These are phyloP conservation scores for Polytrichum commune DNA, from an alignment of 225 moss, liverwort and hornwort genomes.

Conservation along the genomic window DNA sequence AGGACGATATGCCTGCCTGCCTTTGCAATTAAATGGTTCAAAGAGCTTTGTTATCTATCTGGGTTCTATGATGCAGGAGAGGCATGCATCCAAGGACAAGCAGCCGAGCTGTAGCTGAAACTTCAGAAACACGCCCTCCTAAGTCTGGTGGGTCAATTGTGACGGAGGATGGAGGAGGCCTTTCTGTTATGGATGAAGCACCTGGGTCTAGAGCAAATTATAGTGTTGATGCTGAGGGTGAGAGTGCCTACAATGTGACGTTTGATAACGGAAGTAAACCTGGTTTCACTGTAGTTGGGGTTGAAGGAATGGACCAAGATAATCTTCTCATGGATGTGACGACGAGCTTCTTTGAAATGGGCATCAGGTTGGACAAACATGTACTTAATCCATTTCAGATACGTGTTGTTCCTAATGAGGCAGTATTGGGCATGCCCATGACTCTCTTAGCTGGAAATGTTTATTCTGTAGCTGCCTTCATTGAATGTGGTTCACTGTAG, in stretches of 20 bases:
- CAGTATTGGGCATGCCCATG: neutral
- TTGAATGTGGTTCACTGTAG: too few species aligned
- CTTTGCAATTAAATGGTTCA: too few species aligned
- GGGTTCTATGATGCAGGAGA: slow-evolving; percentile 20
- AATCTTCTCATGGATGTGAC: slow-evolving; percentile 86
- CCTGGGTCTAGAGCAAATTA: slow-evolving; percentile 42
- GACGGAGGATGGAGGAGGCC: slow-evolving; percentile 19
- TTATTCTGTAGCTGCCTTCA: too few species aligned
- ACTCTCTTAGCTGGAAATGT: too few species aligned
- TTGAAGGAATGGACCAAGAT: slow-evolving; percentile 92
- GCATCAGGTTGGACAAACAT: slow-evolving; percentile 46
- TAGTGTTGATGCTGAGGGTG: slow-evolving; percentile 24
- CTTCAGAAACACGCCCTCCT: slow-evolving; percentile 17
- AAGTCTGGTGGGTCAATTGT: slow-evolving; percentile 22
- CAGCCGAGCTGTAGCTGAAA: slow-evolving; percentile 25
- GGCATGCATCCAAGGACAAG: slow-evolving; percentile 9
- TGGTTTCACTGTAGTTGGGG: slow-evolving; percentile 67
- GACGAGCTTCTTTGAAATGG: slow-evolving; percentile 86
- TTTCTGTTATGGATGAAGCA: slow-evolving; percentile 37
- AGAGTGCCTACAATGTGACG: slow-evolving; percentile 36
- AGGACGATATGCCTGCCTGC: too few species aligned
- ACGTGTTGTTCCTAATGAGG: neutral
- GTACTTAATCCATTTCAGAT: too few species aligned
- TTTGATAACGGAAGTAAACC: slow-evolving; percentile 62
- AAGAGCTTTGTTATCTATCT: too few species aligned